These are phyloP conservation scores for Hanseniaspora lachancei DNA, from an alignment of 805 yeast species.

Conservation along the genomic window DNA sequence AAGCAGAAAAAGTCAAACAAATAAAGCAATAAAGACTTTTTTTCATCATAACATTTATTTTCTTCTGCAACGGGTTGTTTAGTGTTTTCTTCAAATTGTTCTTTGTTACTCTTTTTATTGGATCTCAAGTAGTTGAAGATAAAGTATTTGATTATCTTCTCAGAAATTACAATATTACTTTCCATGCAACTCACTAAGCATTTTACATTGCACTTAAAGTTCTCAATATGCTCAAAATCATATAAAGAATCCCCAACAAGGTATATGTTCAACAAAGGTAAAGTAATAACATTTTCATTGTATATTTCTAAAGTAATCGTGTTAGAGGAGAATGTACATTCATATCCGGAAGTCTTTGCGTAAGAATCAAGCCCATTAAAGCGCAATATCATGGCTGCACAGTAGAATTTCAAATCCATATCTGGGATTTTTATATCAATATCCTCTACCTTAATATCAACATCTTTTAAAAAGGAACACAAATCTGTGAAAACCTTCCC, in stretches of 20 bases:
- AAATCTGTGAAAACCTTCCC: conserved; percentile 11
- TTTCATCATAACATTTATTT: background rate
- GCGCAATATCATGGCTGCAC: conserved; percentile 23
- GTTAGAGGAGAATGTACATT: conserved; percentile 23
- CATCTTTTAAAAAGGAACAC: conserved; percentile 15
- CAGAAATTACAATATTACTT: conserved; percentile 20
- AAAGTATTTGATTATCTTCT: conserved; percentile 13
- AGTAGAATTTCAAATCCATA: conserved; percentile 15
- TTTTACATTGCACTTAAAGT: conserved; percentile 17
- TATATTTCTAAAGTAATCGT: conserved; percentile 17
- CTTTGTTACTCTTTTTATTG: background rate
- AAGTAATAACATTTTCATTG: conserved; percentile 19
- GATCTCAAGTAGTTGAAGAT: conserved; percentile 5
- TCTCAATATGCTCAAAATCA: conserved; percentile 16
- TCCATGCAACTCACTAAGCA: conserved; percentile 22
- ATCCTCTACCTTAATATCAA: conserved; percentile 26
- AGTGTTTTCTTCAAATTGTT: background rate
- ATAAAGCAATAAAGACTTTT: background rate
- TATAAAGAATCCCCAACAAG: conserved; percentile 22
- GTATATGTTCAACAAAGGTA: conserved; percentile 24
- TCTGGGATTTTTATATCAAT: conserved; percentile 16
- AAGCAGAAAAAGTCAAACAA: conserved; percentile 6
- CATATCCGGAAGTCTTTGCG: conserved; percentile 13
- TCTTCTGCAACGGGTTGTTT: background rate
- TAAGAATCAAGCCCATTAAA: conserved; percentile 17